Conservation (phyloP, 495 filamentous ascomycete species). For the Margaritispora aquatica region DNA sequence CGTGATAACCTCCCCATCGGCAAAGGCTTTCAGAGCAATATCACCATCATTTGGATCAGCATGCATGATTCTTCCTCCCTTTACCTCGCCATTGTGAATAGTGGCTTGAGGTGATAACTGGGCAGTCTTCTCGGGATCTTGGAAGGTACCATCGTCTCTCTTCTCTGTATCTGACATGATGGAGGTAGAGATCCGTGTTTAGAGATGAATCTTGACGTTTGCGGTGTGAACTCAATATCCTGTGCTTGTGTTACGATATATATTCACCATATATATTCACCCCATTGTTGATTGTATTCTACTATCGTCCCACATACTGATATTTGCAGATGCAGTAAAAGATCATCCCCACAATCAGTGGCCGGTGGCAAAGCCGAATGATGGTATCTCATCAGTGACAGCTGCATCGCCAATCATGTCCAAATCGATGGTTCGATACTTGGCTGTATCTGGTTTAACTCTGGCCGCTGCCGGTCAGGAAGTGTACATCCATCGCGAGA, state of each 20-base stretch:
- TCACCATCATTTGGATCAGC: constrained; percentile 21
- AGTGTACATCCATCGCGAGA: neutral
- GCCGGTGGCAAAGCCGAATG: neutral
- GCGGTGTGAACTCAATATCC: neutral
- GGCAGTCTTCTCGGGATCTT: constrained; percentile 13
- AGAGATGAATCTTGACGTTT: neutral
- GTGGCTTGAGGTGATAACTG: constrained; percentile 4
- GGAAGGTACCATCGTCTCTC: neutral
- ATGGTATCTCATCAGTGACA: neutral
- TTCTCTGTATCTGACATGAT: constrained; percentile 15
- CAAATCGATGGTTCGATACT: neutral
- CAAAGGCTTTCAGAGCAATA: constrained; percentile 19
- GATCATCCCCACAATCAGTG: neutral
- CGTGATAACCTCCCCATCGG: constrained; percentile 24
- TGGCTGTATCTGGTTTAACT: neutral
- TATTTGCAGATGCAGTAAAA: neutral
- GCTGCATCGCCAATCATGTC: neutral
- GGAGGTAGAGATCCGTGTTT: neutral
- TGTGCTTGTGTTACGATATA: neutral
- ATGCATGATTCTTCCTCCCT: constrained; percentile 9
- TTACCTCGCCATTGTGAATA: constrained; percentile 8
- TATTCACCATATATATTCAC: too few relatives aligned
- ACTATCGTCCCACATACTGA: neutral
- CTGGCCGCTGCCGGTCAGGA: neutral
- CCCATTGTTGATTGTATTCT: neutral